Conservation (phyloP, 2,329 filamentous ascomycete species). For the Fusarium poae region DNA sequence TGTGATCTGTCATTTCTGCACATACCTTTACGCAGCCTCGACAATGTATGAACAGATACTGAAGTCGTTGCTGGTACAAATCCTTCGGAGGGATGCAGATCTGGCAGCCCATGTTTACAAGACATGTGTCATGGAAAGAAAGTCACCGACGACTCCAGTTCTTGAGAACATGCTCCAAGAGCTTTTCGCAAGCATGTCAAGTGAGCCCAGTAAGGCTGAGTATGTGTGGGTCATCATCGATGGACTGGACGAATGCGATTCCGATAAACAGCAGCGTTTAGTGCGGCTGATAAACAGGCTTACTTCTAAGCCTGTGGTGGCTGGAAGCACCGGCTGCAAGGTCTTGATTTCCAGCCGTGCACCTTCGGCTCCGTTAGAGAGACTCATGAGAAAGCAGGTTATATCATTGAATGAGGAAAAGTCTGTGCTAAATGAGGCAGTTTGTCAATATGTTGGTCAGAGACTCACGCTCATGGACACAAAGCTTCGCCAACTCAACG, state of each 20-base stretch:
- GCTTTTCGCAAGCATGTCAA: slow-evolving; percentile 9
- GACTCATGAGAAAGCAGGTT: slow-evolving; percentile 5
- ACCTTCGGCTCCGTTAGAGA: accelerated
- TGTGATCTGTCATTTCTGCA: slow-evolving; percentile 29
- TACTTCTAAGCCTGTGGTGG: neutral
- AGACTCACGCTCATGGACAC: slow-evolving; percentile 2
- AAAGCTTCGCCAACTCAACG: slow-evolving; percentile 7
- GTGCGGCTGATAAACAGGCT: slow-evolving; percentile 25
- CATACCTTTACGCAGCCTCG: slow-evolving; percentile 11
- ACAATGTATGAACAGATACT: slow-evolving; percentile 26
- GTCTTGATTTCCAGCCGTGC: slow-evolving; percentile 19
- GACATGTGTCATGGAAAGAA: slow-evolving; percentile 27
- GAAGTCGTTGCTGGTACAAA: slow-evolving; percentile 12
- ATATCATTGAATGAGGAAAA: slow-evolving; percentile 32
- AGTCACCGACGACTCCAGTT: neutral
- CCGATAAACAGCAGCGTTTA: slow-evolving; percentile 5
- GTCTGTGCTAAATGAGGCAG: neutral
- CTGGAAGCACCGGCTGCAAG: slow-evolving; percentile 22
- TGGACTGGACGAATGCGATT: slow-evolving; percentile 29
- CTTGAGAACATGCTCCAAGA: slow-evolving; percentile 25
- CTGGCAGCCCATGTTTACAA: slow-evolving; percentile 23
- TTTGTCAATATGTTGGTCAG: slow-evolving; percentile 10
- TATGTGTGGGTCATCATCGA: slow-evolving; percentile 31
- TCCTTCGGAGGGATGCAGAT: slow-evolving; percentile 23
- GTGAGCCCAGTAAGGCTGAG: neutral